Conservation (phyloP, 2,329 filamentous ascomycete species). For the Penicillium griseofulvum region DNA sequence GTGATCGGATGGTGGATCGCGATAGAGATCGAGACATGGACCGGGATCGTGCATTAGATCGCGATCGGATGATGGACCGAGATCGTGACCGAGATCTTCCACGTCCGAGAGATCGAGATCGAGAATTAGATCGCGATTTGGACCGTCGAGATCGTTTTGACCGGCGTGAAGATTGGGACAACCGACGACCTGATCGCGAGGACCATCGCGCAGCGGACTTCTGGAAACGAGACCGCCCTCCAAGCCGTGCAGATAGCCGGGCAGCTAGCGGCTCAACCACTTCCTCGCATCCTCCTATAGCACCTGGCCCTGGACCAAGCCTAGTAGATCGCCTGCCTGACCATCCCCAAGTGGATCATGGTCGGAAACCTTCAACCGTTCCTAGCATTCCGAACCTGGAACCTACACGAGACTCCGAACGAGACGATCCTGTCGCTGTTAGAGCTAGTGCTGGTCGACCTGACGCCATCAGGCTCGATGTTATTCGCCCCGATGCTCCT, state of each 20-base stretch:
- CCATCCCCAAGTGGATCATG: constrained; percentile 22
- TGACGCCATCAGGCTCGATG: constrained; percentile 23
- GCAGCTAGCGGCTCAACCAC: constrained; percentile 26
- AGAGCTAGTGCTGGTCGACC: constrained; percentile 21
- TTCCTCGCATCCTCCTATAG: constrained; percentile 12
- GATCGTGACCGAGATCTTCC: constrained; percentile 28
- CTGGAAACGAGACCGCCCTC: constrained; percentile 43
- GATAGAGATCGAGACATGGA: constrained; percentile 38
- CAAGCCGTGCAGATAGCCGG: constrained; percentile 32
- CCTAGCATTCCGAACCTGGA: constrained; percentile 22
- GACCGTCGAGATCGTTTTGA: constrained; percentile 37
- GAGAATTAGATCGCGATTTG: constrained; percentile 34
- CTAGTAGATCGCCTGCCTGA: constrained; percentile 26
- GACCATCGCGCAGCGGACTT: constrained; percentile 31
- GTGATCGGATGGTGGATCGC: constrained; percentile 37
- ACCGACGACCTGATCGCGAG: constrained; percentile 27
- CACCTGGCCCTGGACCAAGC: constrained; percentile 13
- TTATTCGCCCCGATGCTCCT: neutral
- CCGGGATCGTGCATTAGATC: constrained; percentile 13
- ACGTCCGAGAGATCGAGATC: constrained; percentile 32
- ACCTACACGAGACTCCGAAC: constrained; percentile 30
- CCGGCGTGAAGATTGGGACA: constrained; percentile 30
- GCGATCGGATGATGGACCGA: constrained; percentile 33
- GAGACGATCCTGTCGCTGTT: constrained; percentile 4
- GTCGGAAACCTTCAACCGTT: constrained; percentile 25